A percentile compares a stretch with the other conserved stretches of the same genome.
phyloP scores from a whole-genome alignment of 108 stramenopile genomes.

The Chaetoceros tenuissimus region DNA sequence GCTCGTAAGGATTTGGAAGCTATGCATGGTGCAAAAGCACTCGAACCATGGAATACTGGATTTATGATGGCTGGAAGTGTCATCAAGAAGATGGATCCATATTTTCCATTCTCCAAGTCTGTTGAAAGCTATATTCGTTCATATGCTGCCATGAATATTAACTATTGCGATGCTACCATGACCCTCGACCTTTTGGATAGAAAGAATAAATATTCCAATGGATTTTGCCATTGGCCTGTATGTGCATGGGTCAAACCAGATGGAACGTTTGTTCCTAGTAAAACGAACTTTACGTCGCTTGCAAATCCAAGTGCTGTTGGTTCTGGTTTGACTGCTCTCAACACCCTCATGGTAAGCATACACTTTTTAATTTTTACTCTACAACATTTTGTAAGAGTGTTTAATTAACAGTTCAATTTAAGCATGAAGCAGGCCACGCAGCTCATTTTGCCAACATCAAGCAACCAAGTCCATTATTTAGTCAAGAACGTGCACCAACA shows the following conservation, averaged over 20 bases:
- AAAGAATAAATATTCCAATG: conserved; percentile 56
- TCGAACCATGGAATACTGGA: conserved; percentile 50
- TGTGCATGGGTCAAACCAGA: conserved; percentile 53
- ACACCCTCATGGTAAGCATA: conserved; percentile 42
- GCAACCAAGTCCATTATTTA: conserved; percentile 46
- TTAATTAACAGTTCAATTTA: too few species aligned
- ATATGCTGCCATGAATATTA: conserved; percentile 53
- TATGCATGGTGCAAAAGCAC: conserved; percentile 33
- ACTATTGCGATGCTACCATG: conserved; percentile 53
- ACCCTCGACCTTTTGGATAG: conserved; percentile 59
- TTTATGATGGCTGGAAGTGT: conserved; percentile 59
- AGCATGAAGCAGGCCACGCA: conserved; percentile 67
- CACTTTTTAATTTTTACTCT: too few species aligned
- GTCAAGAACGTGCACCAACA: conserved; percentile 65
- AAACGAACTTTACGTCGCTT: conserved; percentile 54
- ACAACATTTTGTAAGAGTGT: too few species aligned
- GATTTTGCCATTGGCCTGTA: conserved; percentile 71
- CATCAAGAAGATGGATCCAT: conserved; percentile 61
- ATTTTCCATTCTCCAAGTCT: conserved; percentile 58
- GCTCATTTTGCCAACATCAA: conserved; percentile 68
- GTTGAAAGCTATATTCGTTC: conserved; percentile 47
- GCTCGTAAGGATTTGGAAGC: conserved; percentile 37
- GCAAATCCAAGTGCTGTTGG: conserved; percentile 56
- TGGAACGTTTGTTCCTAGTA: conserved; percentile 38
- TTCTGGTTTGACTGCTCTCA: conserved; percentile 44